Conservation (phyloP, 768 basidiomycete genomes). For the Termitomyces titanicus region DNA sequence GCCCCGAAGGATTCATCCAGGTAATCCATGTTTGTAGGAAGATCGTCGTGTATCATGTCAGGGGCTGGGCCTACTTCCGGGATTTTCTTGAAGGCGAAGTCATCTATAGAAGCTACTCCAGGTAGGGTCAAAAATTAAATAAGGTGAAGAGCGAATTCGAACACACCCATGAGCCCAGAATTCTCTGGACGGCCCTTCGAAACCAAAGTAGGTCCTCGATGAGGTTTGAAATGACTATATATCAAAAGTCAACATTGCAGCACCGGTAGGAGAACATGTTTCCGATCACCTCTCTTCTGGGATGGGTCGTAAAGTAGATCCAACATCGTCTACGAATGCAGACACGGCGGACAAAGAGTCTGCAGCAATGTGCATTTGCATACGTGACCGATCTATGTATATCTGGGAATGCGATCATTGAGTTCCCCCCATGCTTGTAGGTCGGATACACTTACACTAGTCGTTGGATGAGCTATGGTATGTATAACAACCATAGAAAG, state of each 20-base stretch:
- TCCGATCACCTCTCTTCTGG: conserved; percentile 22
- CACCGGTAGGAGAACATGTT: conserved; percentile 1
- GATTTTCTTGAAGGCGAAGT: conserved; percentile 69
- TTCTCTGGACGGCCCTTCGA: conserved; percentile 18
- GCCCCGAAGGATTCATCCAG: conserved; percentile 79
- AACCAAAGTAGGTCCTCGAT: conserved; percentile 28
- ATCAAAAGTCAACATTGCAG: not conserved
- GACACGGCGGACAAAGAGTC: conserved; percentile 65
- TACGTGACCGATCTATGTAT: conserved; percentile 43
- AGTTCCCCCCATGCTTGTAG: not conserved
- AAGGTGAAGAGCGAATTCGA: not conserved
- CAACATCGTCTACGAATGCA: conserved; percentile 51
- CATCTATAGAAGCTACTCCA: conserved; percentile 67
- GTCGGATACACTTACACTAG: conserved; percentile 26
- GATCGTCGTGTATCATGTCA: conserved; percentile 89
- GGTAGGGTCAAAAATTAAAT: not conserved
- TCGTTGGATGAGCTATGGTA: conserved; percentile 29
- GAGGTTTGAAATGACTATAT: conserved; percentile 23
- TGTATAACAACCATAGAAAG: conserved; percentile 41
- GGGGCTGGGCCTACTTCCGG: conserved; percentile 78
- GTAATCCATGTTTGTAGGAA: conserved; percentile 87
- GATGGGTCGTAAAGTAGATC: conserved; percentile 35
- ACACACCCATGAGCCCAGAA: conserved; percentile 35
- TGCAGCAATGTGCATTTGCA: conserved; percentile 72
- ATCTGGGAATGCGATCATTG: conserved; percentile 36